Evolutionary conservation across 805 yeast species (phyloP).

Genomic region (Suhomyces vadensis): DNA sequence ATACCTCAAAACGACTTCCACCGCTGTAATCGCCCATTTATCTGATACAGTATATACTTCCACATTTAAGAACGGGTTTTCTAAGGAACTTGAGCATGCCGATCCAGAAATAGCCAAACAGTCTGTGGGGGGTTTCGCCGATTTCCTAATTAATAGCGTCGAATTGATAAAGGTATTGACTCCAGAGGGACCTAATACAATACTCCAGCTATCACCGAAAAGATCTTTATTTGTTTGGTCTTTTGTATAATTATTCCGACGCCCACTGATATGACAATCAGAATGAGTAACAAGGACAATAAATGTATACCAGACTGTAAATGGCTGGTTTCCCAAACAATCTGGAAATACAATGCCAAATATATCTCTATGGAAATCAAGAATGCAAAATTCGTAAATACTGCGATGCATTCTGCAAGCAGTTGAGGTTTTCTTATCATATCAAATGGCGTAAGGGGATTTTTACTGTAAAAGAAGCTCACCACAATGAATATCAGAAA

Average conservation of each 20-base stretch:
- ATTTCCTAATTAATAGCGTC: too few species aligned
- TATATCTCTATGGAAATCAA: slow-evolving; percentile 26
- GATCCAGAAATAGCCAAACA: too few species aligned
- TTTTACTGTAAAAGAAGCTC: slow-evolving; percentile 18
- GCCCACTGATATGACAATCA: slow-evolving; percentile 35
- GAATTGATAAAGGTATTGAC: too few species aligned
- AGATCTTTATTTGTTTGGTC: slow-evolving; percentile 44
- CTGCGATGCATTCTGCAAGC: slow-evolving; percentile 14
- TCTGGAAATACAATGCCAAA: slow-evolving; percentile 50
- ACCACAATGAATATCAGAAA: too few species aligned
- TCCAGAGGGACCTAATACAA: too few species aligned
- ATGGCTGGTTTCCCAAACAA: slow-evolving; percentile 41
- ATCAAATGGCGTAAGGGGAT: slow-evolving; percentile 20
- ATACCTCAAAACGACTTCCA: too few species aligned
- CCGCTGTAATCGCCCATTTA: too few species aligned
- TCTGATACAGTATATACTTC: too few species aligned
- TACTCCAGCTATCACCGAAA: slow-evolving; percentile 34
- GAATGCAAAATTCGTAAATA: slow-evolving; percentile 18
- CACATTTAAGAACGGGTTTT: too few species aligned
- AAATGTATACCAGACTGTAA: slow-evolving; percentile 48
- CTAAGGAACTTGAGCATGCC: too few species aligned
- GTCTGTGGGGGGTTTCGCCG: too few species aligned
- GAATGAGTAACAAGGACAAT: slow-evolving; percentile 45
- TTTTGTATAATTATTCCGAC: slow-evolving; percentile 42
- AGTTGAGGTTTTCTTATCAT: slow-evolving; percentile 15